phyloP scores from a whole-genome alignment of 176 grass and related monocot species.

The Eremochloa ophiuroides region DNA sequence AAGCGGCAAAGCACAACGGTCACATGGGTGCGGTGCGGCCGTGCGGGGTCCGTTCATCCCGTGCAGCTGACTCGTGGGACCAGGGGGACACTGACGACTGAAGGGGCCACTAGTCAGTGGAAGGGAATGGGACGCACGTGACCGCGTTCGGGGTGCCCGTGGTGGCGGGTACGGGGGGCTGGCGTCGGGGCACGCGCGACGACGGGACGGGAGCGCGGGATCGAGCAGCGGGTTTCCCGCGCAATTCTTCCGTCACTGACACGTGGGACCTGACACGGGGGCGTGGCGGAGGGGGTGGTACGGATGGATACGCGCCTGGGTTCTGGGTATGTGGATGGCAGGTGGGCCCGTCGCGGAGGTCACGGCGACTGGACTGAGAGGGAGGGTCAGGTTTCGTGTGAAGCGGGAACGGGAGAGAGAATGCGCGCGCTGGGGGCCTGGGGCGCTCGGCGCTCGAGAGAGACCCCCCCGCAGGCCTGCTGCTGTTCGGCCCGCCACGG shows the following conservation, averaged over 20 bases:
- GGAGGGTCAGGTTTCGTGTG: not conserved
- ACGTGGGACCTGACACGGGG: not conserved
- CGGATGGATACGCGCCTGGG: not conserved
- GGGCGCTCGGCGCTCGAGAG: not conserved
- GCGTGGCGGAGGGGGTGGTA: not conserved
- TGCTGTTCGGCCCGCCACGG: not conserved
- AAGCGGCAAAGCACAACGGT: slow-evolving; percentile 19
- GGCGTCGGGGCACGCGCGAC: not conserved
- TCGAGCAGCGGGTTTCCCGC: not conserved
- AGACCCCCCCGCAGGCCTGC: no score
- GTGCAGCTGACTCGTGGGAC: not conserved
- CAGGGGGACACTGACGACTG: rapidly evolving
- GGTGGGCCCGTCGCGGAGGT: not conserved
- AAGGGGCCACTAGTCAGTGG: not conserved
- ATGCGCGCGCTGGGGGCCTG: not conserved
- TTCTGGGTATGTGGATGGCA: not conserved
- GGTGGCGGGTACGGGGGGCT: not conserved
- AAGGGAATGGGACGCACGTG: rapidly evolving
- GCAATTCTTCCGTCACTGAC: not conserved
- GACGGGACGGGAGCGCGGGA: not conserved
- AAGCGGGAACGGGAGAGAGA: not conserved
- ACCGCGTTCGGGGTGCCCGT: not conserved
- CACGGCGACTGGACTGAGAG: not conserved
- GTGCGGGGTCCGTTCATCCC: not conserved
- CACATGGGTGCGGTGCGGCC: not conserved